Conservation (phyloP, 441 rosid genomes). For the Populus tomentosa region DNA sequence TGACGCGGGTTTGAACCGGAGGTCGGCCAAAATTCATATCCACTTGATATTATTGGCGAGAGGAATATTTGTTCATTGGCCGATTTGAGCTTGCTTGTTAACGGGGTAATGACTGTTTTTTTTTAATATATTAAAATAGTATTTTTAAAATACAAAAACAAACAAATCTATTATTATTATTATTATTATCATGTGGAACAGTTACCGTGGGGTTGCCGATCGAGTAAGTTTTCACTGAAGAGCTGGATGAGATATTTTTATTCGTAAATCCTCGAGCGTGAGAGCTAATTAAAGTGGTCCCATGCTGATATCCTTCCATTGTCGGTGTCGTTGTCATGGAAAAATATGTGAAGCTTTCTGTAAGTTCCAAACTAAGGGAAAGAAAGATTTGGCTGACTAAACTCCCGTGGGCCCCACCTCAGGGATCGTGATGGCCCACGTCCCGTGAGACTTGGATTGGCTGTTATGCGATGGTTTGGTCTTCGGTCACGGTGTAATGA, state of each 20-base stretch:
- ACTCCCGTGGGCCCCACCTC: slow-evolving; percentile 14
- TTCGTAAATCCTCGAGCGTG: neutral
- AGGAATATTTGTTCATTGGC: neutral
- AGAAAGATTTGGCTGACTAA: slow-evolving; percentile 26
- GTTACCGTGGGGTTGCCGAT: no score
- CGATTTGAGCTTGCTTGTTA: no score
- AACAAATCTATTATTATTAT: no score
- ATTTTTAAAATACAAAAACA: no score
- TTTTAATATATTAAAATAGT: no score
- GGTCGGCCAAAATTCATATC: neutral
- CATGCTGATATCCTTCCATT: neutral
- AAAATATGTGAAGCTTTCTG: slow-evolving; percentile 26
- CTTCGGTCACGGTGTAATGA: neutral
- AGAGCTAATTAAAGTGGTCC: slow-evolving; percentile 28
- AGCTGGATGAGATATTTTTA: no score
- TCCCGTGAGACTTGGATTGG: slow-evolving; percentile 11
- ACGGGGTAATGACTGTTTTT: no score
- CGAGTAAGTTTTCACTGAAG: no score
- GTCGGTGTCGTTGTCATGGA: slow-evolving; percentile 35
- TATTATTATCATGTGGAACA: no score
- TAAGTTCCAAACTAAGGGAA: slow-evolving; percentile 11
- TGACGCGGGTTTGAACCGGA: neutral
- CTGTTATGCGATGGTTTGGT: slow-evolving; percentile 1
- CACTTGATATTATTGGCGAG: neutral
- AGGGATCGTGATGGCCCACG: neutral